Evolutionary conservation across 441 rosid genomes (phyloP), one percentile per base, ranked within the genome.

Genomic region (California macrophylla): DNA sequence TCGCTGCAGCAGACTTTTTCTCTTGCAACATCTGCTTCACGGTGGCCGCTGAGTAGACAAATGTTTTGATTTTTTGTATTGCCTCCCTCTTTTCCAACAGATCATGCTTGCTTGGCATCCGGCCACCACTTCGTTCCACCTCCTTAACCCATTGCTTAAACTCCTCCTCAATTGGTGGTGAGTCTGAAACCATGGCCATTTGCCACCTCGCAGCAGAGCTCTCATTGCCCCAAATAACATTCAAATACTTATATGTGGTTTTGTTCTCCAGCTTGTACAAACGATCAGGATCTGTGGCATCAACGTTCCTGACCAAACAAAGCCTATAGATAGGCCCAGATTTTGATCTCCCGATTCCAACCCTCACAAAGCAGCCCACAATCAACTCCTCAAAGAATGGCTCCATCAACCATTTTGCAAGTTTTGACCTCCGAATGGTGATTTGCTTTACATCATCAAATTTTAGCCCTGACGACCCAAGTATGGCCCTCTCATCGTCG

Each of bases 121-220:
- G 84, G 42, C 97, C 96, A 71, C 89, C 84, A 24, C 82, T 83
- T 47, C 92, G 83, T 76, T 94, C 96, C 64, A 91, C 96, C 78
- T 90, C 97, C 74, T 85, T 90, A 69, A 85, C 72, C 97, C 89
- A 89, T 75, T 86, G 96, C 64, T 81, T 90, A 75, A 79, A 94
- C 80, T 94, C 97, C 68, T 88, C 96, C 83, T 88, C 98, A 24
- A 85, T 63, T 13, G 98, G 98, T n/a, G 80, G 77, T 23, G 96
- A 89, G 78, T 94, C 98, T 3, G 98, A 94, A 80, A 91, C 83
- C 98, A 90, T 94, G 0, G 97, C 97, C 97, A 91, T 94, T 82
- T 94, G 96, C 98, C 97, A 91, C 79, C 97, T 84, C 32, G 98
- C 98, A 23, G 98, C 96, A 2, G 98, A 85, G 76, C 70, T 82